Conservation (phyloP, 2,329 filamentous ascomycete species). For the Aquanectria penicillioides region DNA sequence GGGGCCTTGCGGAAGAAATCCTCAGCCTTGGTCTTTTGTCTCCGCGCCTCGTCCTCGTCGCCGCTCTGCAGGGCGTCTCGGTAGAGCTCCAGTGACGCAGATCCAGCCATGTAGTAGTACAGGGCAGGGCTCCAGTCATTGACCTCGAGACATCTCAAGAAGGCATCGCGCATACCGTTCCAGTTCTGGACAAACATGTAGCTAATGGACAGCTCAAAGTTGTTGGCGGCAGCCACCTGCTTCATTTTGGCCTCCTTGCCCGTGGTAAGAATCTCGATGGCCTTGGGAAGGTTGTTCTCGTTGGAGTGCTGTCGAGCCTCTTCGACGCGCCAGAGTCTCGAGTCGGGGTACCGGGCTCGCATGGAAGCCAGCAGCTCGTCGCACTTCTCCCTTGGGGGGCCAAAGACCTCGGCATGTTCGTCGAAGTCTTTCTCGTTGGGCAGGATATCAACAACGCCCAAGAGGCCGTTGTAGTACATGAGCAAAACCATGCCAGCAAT, state of each 20-base stretch:
- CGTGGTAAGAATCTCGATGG: conserved; percentile 71
- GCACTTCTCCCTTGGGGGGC: conserved; percentile 78
- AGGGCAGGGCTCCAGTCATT: conserved; percentile 92
- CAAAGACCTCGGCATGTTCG: conserved; percentile 67
- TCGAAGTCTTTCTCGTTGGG: conserved; percentile 66
- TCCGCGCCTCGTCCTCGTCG: conserved; percentile 57
- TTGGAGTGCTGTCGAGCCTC: conserved; percentile 81
- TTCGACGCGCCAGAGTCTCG: conserved; percentile 87
- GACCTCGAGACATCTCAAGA: conserved; percentile 78
- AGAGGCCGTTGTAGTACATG: conserved; percentile 87
- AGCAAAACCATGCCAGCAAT: conserved; percentile 85
- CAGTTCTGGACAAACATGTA: conserved; percentile 85
- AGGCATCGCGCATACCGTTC: conserved; percentile 76
- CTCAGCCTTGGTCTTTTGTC: conserved; percentile 72
- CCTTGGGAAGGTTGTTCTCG: conserved; percentile 71
- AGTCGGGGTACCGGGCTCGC: conserved; percentile 81
- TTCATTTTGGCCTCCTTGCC: conserved; percentile 78
- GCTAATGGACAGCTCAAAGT: conserved; percentile 85
- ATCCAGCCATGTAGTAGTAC: conserved; percentile 89
- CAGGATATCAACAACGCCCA: conserved; percentile 89
- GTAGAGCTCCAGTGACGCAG: conserved; percentile 84
- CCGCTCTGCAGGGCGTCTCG: conserved; percentile 61
- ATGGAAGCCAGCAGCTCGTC: conserved; percentile 75
- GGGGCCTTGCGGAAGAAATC: conserved; percentile 78
- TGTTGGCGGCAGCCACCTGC: conserved; percentile 85